Conservation (phyloP, 2,329 filamentous ascomycete genomes). For the Penicillium sp. region DNA sequence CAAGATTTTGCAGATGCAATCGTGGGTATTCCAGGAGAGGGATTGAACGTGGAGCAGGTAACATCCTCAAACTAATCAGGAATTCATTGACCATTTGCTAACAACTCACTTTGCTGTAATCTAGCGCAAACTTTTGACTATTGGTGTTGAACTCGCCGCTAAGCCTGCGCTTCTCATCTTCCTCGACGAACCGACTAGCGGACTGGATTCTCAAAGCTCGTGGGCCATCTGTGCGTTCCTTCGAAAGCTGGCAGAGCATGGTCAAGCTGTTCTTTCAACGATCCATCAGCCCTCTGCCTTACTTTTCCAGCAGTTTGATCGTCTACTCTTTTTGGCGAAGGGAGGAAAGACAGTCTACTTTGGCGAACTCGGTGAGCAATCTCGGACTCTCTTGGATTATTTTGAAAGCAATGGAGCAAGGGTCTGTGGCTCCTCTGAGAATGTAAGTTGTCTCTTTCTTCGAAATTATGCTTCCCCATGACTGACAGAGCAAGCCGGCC, state of each 20-base stretch:
- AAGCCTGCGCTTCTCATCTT: slow-evolving; percentile 86
- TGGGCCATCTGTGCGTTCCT: slow-evolving; percentile 88
- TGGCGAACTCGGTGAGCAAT: slow-evolving; percentile 65
- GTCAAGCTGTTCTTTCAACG: slow-evolving; percentile 86
- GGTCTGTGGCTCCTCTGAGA: slow-evolving; percentile 63
- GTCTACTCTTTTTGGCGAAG: slow-evolving; percentile 63
- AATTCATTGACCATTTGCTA: not conserved
- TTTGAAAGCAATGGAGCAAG: slow-evolving; percentile 66
- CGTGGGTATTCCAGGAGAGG: slow-evolving; percentile 83
- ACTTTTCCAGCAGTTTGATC: slow-evolving; percentile 80
- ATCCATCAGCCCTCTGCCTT: slow-evolving; percentile 95
- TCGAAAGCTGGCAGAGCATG: slow-evolving; percentile 82
- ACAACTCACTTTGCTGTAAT: not conserved
- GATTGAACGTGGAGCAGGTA: slow-evolving; percentile 62
- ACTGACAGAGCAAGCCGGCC: slow-evolving; percentile 54
- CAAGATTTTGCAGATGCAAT: slow-evolving; percentile 83
- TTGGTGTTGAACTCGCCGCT: slow-evolving; percentile 88
- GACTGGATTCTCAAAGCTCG: slow-evolving; percentile 84
- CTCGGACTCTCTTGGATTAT: slow-evolving; percentile 59
- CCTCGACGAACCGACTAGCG: slow-evolving; percentile 89
- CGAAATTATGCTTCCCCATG: no score
- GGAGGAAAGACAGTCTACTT: slow-evolving; percentile 70
- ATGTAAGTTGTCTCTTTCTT: slow-evolving; percentile 40
- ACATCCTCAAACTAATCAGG: not conserved
- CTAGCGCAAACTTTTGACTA: slow-evolving; percentile 66